Percentiles rank a stretch among this genome's conserved stretches.
These are phyloP conservation scores for Arthrobotrys iridis DNA, from an alignment of 2,329 filamentous ascomycete genomes.

Conservation along the genomic window DNA sequence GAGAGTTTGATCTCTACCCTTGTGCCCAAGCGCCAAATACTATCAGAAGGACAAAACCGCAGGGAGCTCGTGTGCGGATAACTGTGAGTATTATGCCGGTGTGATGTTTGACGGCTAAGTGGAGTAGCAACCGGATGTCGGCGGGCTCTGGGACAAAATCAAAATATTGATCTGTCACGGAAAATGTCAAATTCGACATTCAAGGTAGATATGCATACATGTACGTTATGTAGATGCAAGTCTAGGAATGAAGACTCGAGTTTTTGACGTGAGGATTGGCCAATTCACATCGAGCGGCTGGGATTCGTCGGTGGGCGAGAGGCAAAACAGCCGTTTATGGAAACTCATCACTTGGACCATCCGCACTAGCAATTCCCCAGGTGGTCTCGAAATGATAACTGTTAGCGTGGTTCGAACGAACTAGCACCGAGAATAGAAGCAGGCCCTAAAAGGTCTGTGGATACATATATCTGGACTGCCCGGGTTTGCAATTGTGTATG, in stretches of 20 bases:
- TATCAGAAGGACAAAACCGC: slow-evolving; percentile 47
- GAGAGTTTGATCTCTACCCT: slow-evolving; percentile 23
- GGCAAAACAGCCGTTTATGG: slow-evolving; percentile 55
- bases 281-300: slow-evolving; percentile 36
- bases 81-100: slow-evolving; percentile 37
- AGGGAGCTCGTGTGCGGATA: slow-evolving; percentile 50
- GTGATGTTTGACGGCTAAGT: slow-evolving; percentile 32
- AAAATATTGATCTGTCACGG: slow-evolving; percentile 1
- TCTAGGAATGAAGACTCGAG: neutral
- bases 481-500: slow-evolving; percentile 27
- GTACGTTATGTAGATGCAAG: slow-evolving; percentile 32
- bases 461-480: slow-evolving; percentile 54
- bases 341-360: slow-evolving; percentile 51
- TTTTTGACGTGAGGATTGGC: slow-evolving; percentile 49
- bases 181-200: neutral
- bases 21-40: slow-evolving; percentile 35
- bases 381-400: slow-evolving; percentile 11
- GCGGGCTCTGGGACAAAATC: slow-evolving; percentile 24
- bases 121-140: slow-evolving; percentile 36
- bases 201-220: slow-evolving; percentile 8
- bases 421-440: slow-evolving; percentile 50
- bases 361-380: slow-evolving; percentile 27
- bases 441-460: slow-evolving; percentile 26
- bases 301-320: slow-evolving; percentile 38
- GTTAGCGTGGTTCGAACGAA: slow-evolving; percentile 33